phyloP scores from a whole-genome alignment of 768 basidiomycete genomes.

The Phanerochaete sordida region DNA sequence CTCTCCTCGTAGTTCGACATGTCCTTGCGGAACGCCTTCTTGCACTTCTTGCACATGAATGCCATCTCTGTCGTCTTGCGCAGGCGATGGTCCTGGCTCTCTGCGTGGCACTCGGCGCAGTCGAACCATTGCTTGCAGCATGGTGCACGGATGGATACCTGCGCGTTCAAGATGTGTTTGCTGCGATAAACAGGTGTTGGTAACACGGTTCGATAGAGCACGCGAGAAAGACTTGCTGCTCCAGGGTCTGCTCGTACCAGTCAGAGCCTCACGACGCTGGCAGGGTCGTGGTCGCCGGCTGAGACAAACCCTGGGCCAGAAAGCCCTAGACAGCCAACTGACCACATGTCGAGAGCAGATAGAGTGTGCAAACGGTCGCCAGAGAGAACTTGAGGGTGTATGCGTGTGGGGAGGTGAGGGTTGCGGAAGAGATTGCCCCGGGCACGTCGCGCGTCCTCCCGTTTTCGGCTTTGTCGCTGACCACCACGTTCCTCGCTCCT shows the following conservation, averaged over 20 bases:
- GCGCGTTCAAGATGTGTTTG: slow-evolving; percentile 95
- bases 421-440: not conserved
- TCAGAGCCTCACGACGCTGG: not conserved
- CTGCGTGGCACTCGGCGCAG: slow-evolving; percentile 93
- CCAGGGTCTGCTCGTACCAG: slow-evolving; percentile 1
- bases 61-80: slow-evolving; percentile 78
- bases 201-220: not conserved
- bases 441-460: not conserved
- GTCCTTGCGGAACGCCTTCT: slow-evolving; percentile 96
- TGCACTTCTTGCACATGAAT: slow-evolving; percentile 86
- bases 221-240: not conserved
- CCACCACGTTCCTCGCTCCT: not conserved
- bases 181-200: slow-evolving; percentile 35
- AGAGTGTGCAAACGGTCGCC: not conserved
- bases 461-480: not conserved
- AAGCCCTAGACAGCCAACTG: not conserved
- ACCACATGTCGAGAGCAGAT: slow-evolving; percentile 3
- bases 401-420: not conserved
- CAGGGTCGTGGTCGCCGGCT: slow-evolving; percentile 1
- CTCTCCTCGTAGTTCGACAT: slow-evolving; percentile 91
- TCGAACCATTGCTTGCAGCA: slow-evolving; percentile 99
- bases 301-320: slow-evolving; percentile 5
- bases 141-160: slow-evolving; percentile 93
- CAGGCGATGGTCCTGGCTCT: slow-evolving; percentile 70
- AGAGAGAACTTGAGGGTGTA: not conserved